Evolutionary conservation across 129 eudicot genomes (phyloP), one percentile per base, ranked within the genome.

Genomic region (Saposhnikovia divaricata): DNA sequence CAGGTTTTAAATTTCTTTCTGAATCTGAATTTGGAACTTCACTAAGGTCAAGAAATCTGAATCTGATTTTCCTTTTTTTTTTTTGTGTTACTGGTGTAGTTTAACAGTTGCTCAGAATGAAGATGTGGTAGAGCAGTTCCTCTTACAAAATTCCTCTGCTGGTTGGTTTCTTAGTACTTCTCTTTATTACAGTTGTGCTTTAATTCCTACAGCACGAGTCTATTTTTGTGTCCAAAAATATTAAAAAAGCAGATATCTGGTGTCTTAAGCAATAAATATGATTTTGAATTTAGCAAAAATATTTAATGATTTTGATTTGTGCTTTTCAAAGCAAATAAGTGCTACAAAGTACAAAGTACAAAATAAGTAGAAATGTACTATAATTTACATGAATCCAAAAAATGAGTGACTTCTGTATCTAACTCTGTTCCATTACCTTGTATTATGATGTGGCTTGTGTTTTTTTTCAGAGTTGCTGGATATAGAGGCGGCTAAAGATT

Each of bases 101-200:
- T 25, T 61, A 83, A 96, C 99, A n/a, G 78, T 80, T 86, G 88
- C 98, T 81, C 99, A 96, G 81, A 96, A 96, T 55, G 99, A 96
- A 87, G 95, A 89, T 27, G 93, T 96, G 63, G 69, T 61, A n/a
- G 89, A 87, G 91, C 88, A 81, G 77, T 96, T 96, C 78, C 97
- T 96, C 70, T 79, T 86, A 0, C 82, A 88, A 77, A 84, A 92
- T 81, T 75, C 83, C 43, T 86, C 89, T 38, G 99, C 98, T 74
- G 93, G 98, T 90, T 83, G 83, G 85, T 80, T 31, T 72, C 61
- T 61, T 34, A 53, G 69, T 61, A 61, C 69, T 6, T n/a, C 13
- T n/a, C 69, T 25, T 25, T 61, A 25, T 61, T n/a, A n/a, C 28
- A 68, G 9, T 68, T 68, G 73, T 68, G 42, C 42, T 68, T 68